phyloP scores from a whole-genome alignment of 169 alveolate species.

The Plasmodium vinckei region DNA sequence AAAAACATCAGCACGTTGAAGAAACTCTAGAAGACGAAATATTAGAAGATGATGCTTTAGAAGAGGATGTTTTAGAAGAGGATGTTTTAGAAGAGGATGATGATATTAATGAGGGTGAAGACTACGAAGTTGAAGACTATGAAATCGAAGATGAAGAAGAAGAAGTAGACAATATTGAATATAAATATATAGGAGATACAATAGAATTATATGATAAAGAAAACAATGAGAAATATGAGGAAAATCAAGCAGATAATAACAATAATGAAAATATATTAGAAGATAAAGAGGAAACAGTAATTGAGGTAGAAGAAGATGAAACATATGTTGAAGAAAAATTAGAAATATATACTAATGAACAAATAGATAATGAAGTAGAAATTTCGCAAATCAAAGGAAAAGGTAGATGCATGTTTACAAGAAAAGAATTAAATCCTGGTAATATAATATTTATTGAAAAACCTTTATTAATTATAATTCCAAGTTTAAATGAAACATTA shows the following conservation, averaged over 20 bases:
- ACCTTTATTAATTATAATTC: slow-evolving; percentile 86
- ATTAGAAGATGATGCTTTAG: slow-evolving; percentile 7
- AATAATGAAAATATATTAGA: background rate
- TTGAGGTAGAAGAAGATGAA: slow-evolving; percentile 34
- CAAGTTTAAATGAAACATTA: slow-evolving; percentile 80
- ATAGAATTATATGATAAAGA: background rate
- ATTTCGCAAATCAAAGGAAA: slow-evolving; percentile 85
- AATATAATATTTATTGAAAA: slow-evolving; percentile 84
- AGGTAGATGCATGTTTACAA: slow-evolving; percentile 87
- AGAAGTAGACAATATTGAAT: slow-evolving; percentile 15
- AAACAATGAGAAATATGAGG: background rate
- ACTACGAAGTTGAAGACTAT: background rate
- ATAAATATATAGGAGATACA: background rate
- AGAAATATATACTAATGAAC: slow-evolving; percentile 70
- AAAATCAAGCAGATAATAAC: background rate
- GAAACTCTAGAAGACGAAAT: background rate
- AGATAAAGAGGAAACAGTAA: background rate
- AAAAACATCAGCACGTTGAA: background rate
- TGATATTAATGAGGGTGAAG: slow-evolving; percentile 10
- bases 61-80: slow-evolving; percentile 1
- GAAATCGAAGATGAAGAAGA: background rate
- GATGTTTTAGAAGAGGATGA: slow-evolving; percentile 25
- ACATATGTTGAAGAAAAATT: slow-evolving; percentile 66
- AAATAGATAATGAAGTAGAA: slow-evolving; percentile 83
- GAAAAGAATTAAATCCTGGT: slow-evolving; percentile 86